These are phyloP conservation scores for Tetrastigma voinierianum DNA, from an alignment of 164 flowering plant species.

Conservation along the genomic window DNA sequence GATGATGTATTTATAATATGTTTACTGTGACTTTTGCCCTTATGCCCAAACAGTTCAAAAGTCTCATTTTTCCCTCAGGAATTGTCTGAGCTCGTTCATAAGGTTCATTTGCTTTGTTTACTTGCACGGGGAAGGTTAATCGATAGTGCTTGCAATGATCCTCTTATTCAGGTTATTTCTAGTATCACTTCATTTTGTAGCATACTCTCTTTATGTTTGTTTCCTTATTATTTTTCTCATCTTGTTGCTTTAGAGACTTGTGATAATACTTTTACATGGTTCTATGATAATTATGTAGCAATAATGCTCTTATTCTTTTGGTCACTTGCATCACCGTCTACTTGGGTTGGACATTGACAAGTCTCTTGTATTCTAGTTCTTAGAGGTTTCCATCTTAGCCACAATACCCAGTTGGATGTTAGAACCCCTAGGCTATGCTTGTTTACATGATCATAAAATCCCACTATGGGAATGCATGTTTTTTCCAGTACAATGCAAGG, in stretches of 20 bases:
- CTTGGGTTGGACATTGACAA: neutral
- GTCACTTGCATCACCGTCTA: neutral
- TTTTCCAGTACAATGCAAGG: too few relatives aligned
- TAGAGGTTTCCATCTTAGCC: neutral
- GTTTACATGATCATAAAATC: too few relatives aligned
- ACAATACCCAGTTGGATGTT: neutral
- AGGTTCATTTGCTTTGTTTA: constrained; percentile 85
- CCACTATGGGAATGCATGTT: too few relatives aligned
- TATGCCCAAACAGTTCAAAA: neutral
- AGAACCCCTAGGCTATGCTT: neutral
- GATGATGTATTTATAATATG: too few relatives aligned
- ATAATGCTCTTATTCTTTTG: neutral
- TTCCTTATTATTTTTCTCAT: neutral
- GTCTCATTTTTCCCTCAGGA: constrained; percentile 44
- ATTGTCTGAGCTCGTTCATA: constrained; percentile 85
- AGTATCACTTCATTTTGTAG: neutral
- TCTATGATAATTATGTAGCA: neutral
- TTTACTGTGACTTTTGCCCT: too few relatives aligned
- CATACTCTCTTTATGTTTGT: neutral
- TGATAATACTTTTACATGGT: neutral
- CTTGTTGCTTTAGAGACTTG: neutral
- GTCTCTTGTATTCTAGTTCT: neutral
- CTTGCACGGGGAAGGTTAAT: constrained; percentile 85
- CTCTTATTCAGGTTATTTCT: constrained; percentile 79
- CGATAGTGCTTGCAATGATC: constrained; percentile 83